Evolutionary conservation across 768 basidiomycete species (phyloP), one percentile per base, ranked within the genome.

Genomic region (Leccinellum albellum): DNA sequence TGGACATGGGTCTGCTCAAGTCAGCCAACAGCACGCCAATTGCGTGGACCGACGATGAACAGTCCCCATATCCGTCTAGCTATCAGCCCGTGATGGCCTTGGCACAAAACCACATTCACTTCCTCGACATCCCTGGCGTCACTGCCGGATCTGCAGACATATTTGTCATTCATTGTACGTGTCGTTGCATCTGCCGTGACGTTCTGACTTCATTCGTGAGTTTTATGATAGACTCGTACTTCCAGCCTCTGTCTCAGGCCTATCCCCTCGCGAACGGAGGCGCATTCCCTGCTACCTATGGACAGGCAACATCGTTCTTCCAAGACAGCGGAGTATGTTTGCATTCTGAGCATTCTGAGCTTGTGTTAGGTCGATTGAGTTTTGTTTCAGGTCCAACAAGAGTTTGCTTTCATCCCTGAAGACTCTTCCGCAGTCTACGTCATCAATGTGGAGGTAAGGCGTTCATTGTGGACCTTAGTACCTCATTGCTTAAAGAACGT

Each of bases 101-200:
- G 35, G 91, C 91, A 10, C 85, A 91, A 64, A 95, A 95, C 70
- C 93, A 95, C 67, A 78, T 95, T 53, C 84, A 88, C 69, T 94
- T 92, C 80, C 76, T 94, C 23, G 77, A 89, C 58, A 84, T 89
- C 2, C 88, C 90, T 9, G 79, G 76, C 23, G 76, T 80, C 7
- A 56, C 82, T n/a, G 80, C 87, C 20, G 92, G 92, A 12, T 82
- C 79, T 40, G 87, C 85, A 3, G 76, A 85, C 53, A 87, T 94
- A 56, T 95, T 91, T 61, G 91, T 94, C 26, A 89, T 95, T 58
- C 93, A 95, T 71, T 95, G 90, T 88, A 64, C 62, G 87, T 76
- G n/a, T 28, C 24, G 2, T 23, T 20, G 28, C 35, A 3, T 35
- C 26, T 31, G 1, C 31, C 3, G 10, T 28, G 2, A 21, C 6